Evolutionary conservation across 345 rosid genomes (phyloP), one percentile per base, ranked within the genome.

Genomic region (Populus nigra): DNA sequence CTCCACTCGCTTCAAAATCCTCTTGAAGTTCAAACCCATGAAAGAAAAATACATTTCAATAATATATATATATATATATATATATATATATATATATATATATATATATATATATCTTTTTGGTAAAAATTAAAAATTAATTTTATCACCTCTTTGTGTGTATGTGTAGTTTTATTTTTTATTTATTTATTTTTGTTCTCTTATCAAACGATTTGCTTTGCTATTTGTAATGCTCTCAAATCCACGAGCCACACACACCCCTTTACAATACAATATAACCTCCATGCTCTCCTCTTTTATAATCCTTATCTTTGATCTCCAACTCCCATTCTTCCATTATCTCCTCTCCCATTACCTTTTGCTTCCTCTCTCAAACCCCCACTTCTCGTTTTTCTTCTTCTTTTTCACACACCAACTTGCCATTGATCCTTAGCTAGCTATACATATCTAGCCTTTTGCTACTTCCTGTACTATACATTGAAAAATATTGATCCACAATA

Each of bases 201-300:
- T 68, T n/a, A 6, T 16, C 27, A 38, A 10, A 27, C 43, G 15
- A 47, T 20, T n/a, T 25, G 5, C 29, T 10, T 22, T 36, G 73
- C 49, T 41, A 72, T 73, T 77, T 73, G 77, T 78, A 82, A 69
- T 62, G 71, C 29, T n/a, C 69, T 20, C 77, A 92, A 89, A 79
- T 88, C 90, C 91, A 90, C 86, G 87, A 87, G 89, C 86, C 86
- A 83, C 79, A 73, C 81, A 76, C 23, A 80, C 47, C 71, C 29
- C 35, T 39, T 39, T 31, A 17, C 65, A 43, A 38, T 63, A 16
- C 76, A 74, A 59, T 57, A 57, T 59, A 59, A 9, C 59, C 71
- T 76, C 73, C 84, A 79, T 78, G 71, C 61, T 68, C 78, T 18
- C 27, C 55, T 63, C 76, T 79, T 67, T 73, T 77, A 81, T 78